Conservation (phyloP, 2,329 filamentous ascomycete species). For the Cadophora luteo-olivacea region DNA sequence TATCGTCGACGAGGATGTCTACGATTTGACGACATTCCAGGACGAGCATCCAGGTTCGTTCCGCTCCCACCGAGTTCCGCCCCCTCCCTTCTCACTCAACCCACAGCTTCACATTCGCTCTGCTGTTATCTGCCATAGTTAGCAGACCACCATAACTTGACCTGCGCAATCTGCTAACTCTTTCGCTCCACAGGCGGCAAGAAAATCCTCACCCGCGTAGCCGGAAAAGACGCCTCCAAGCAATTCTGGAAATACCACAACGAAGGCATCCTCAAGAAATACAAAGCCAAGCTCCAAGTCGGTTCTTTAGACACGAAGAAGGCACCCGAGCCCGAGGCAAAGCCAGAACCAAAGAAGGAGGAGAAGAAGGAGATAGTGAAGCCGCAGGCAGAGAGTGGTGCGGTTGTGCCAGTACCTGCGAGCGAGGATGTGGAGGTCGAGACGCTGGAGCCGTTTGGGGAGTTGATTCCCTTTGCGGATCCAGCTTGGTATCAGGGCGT, state of each 20-base stretch:
- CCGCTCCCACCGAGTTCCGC: neutral
- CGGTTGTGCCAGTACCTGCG: constrained; percentile 54
- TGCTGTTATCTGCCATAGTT: neutral
- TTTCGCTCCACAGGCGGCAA: constrained; percentile 52
- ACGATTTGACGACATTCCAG: constrained; percentile 89
- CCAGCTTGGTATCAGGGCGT: constrained; percentile 95
- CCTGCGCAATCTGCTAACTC: neutral
- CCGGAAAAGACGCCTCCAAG: constrained; percentile 45
- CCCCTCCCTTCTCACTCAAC: neutral
- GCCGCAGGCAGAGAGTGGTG: constrained; percentile 61
- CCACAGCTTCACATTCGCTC: no score
- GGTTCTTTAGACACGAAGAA: constrained; percentile 89
- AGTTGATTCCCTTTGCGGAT: constrained; percentile 88
- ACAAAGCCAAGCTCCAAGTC: constrained; percentile 73
- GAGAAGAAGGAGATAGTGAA: constrained; percentile 55
- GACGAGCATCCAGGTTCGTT: constrained; percentile 79
- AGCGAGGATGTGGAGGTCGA: constrained; percentile 61
- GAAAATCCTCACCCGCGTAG: constrained; percentile 44
- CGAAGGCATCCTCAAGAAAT: constrained; percentile 58
- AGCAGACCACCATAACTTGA: no score
- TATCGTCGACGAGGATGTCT: constrained; percentile 92
- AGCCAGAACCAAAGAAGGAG: constrained; percentile 34
- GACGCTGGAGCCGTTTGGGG: constrained; percentile 83
- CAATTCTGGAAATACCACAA: constrained; percentile 48
- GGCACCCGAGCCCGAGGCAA: constrained; percentile 53